Conservation (phyloP, 805 yeast genomes). For the Cyberlindnera bimundalis region DNA sequence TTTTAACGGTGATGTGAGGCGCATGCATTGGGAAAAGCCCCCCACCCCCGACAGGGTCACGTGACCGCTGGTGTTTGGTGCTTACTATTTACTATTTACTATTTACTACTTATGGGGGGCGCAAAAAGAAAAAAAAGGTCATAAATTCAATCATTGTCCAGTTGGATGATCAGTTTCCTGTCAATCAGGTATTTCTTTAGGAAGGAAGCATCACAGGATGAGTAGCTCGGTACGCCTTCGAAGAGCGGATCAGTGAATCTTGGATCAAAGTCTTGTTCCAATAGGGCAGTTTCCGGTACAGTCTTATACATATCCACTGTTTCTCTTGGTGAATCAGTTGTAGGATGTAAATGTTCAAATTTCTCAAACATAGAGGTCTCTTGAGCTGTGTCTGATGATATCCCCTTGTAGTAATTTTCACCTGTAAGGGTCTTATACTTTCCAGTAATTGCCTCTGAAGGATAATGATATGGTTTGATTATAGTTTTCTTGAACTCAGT, state of each 20-base stretch:
- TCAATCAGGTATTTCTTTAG: conserved; percentile 22
- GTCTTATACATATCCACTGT: conserved; percentile 13
- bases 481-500: conserved; percentile 14
- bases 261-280: conserved; percentile 26
- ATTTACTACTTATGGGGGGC: too few relatives aligned
- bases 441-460: conserved; percentile 14
- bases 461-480: conserved; percentile 21
- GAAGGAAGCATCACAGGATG: conserved; percentile 14
- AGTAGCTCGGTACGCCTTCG: conserved; percentile 13
- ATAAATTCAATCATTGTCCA: conserved; percentile 4
- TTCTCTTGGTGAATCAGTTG: neutral
- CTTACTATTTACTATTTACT: too few relatives aligned
- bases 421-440: neutral
- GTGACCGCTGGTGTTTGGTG: too few relatives aligned
- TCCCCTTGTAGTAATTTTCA: conserved; percentile 9
- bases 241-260: conserved; percentile 24
- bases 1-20: too few relatives aligned
- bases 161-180: conserved; percentile 19
- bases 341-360: neutral
- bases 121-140: too few relatives aligned
- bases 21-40: too few relatives aligned
- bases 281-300: conserved; percentile 12
- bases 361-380: conserved; percentile 3
- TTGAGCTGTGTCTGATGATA: neutral
- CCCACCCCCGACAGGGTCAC: too few relatives aligned